Base-by-base conservation (phyloP, 805 yeast genomes). In the Blastobotrys chiropterorum region DNA sequence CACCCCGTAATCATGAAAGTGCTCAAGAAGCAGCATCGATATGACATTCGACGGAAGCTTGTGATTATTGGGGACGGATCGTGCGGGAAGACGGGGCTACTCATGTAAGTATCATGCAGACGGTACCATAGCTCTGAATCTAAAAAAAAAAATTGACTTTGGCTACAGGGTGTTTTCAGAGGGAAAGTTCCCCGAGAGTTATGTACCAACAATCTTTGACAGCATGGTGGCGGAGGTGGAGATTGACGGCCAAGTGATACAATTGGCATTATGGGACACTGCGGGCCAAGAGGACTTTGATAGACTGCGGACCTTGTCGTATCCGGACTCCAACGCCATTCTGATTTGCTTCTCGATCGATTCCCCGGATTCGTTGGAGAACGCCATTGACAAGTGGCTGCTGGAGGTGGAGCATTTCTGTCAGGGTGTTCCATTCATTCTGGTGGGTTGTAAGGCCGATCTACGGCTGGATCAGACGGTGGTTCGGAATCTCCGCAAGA, bases 161-260 rank as follows among this genome's bases (percentile, higher is more conserved):
- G 6, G 5, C 15, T 20, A 14, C 26, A 43, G 46, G 30, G 41
- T 30, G 7, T 87, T 82, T 62, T 76, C 85, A 5, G 79, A 82
- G 61, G 82, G 83, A 20, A 71, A 74, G 60, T 85, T 83, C 62
- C 90, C 90, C 2, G 77, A 76, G 41, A 73, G 75, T 3, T 83
- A 87, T 61, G 83, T 85, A 58, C 97, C 97, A 2, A 89, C 97
- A 0, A 95, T 89, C 2, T 89, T 90, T 66, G 97, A 89, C 61
- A 88, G 89, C 66, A 88, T 88, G 65, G 95, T 89, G 13, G 87
- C 95, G 0, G 95, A 87, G 60, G 88, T 96, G 66, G 73, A 95
- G 53, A 90, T 89, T 15, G 96, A 90, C 62, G 96, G 96, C 1
- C 87, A 88, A 58, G 84, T 90, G n/a, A 94, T 89, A 2, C 83